Conservation (phyloP, 768 basidiomycete species). For the Gautieria morchelliformis region DNA sequence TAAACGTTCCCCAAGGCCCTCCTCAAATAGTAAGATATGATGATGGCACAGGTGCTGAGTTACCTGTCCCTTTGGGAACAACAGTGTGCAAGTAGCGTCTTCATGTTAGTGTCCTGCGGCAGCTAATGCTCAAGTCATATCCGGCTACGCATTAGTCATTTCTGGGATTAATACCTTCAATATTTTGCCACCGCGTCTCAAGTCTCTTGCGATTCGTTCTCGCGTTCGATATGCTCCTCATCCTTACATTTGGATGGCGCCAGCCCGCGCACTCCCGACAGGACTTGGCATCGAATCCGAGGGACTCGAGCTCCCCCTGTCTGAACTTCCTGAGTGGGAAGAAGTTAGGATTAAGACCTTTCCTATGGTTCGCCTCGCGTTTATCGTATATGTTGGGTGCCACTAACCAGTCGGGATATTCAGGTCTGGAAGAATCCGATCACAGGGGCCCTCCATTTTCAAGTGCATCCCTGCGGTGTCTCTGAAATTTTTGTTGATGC, state of each 20-base stretch:
- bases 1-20: conserved; percentile 58
- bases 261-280: conserved; percentile 61
- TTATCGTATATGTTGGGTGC: no score
- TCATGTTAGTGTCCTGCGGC: not conserved
- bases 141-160: conserved; percentile 21
- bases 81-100: conserved; percentile 54
- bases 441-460: conserved; percentile 73
- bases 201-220: conserved; percentile 71
- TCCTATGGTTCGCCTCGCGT: conserved; percentile 41
- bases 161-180: conserved; percentile 79
- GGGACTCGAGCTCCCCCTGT: conserved; percentile 53
- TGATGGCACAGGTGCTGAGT: conserved; percentile 79
- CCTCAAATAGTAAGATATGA: conserved; percentile 66
- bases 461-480: conserved; percentile 80
- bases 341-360: conserved; percentile 63
- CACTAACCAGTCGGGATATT: conserved; percentile 1
- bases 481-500: conserved; percentile 62
- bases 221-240: conserved; percentile 76
- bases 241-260: conserved; percentile 87
- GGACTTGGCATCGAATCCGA: conserved; percentile 80
- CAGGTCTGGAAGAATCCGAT: conserved; percentile 90
- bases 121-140: not conserved
- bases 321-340: conserved; percentile 76
- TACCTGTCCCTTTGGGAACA: conserved; percentile 75
- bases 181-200: conserved; percentile 55